A percentile compares a stretch with the other conserved stretches of the same genome.
These are phyloP conservation scores for Cytospora chrysosperma DNA, from an alignment of 2,329 filamentous ascomycete species.

Conservation along the genomic window DNA sequence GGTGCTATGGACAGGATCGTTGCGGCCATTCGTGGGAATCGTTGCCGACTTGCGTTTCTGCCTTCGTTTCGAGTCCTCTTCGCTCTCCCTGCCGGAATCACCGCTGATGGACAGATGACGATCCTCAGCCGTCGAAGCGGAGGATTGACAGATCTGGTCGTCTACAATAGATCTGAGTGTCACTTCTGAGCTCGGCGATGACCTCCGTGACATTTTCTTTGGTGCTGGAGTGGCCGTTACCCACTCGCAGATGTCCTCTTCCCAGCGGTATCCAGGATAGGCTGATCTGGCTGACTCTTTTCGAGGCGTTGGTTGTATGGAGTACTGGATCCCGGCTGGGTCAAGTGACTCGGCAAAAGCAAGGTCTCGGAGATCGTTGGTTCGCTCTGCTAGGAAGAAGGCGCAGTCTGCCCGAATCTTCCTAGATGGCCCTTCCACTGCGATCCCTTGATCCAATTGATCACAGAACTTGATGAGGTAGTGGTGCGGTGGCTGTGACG, in stretches of 20 bases:
- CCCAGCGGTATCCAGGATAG: conserved; percentile 35
- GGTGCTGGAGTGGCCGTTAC: conserved; percentile 28
- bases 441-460: conserved; percentile 37
- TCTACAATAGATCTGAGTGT: too few species aligned
- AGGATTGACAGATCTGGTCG: too few species aligned
- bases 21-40: neutral
- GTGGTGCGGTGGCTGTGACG: conserved; percentile 36
- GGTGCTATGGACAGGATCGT: neutral
- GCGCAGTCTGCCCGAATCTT: conserved; percentile 47
- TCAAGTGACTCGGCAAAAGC: conserved; percentile 51
- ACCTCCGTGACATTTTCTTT: neutral
- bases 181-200: neutral
- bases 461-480: conserved; percentile 42
- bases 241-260: conserved; percentile 41
- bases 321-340: neutral
- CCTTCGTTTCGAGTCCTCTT: neutral
- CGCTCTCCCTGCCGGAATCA: neutral
- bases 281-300: conserved; percentile 16
- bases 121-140: neutral
- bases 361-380: conserved; percentile 52
- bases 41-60: conserved; percentile 12
- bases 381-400: conserved; percentile 52
- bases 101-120: neutral
- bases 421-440: conserved; percentile 35
- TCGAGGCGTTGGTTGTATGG: neutral